Evolutionary conservation across 2,329 filamentous ascomycete genomes (phyloP), one percentile per base, ranked within the genome.

Genomic region (Colletotrichum gigasporum): DNA sequence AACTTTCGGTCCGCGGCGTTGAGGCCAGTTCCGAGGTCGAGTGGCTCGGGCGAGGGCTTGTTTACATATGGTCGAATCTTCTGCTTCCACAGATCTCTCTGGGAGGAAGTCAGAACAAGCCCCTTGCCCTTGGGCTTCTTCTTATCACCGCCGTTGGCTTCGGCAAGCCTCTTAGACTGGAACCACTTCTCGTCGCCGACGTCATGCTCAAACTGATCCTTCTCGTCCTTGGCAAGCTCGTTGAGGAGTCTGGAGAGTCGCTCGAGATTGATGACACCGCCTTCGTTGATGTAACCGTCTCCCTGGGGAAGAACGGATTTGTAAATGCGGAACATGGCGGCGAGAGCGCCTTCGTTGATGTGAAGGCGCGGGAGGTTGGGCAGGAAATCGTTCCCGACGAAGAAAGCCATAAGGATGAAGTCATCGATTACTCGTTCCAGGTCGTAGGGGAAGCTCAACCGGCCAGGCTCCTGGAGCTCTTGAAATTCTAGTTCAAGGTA

Each of bases 341-440:
- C 93, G 77, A 99, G 82, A 20, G 96, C 96, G 69, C 96, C 96
- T 79, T 99, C 96, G 78, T 99, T 99, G 79, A 99, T 99, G 79
- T 99, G 96, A 69, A 99, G 81, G 73, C 96, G 93, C 5, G 96
- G 96, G 63, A 99, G 84, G 79, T 99, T 97, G 3, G 96, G 96
- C 77, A 99, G 86, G 81, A 99, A 99, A 86, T 99, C 96, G 79
- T 99, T 99, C 75, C 96, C 96, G 72, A 99, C 93, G 78, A 99
- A 99, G 82, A 99, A 99, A 48, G 94, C 95, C 94, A 99, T 97
- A 66, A 99, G 87, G 75, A 99, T 98, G 78, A 99, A 99, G 83
- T 99, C 96, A 76, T 99, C 96, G 80, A 99, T 98, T 73, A 99
- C 89, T 68, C 91, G 89, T 82, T 99, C 96, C 85, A 99, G 91